Percentiles rank a stretch among this genome's conserved stretches.
Evolutionary conservation across 768 basidiomycete genomes (phyloP).

Genomic region (Cyclocybe cylindracea): DNA sequence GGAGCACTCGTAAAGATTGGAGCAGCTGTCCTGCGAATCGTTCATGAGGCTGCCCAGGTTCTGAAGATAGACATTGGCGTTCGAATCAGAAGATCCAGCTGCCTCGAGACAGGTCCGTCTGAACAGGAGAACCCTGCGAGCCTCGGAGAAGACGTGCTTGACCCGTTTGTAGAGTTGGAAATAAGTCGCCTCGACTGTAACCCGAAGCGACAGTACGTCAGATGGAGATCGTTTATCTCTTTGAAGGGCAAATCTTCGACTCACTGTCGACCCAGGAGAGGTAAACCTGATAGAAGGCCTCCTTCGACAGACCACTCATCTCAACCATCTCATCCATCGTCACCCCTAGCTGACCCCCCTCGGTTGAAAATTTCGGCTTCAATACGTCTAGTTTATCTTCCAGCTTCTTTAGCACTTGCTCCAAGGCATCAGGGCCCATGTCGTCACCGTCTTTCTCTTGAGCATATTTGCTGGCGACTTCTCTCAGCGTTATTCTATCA

Average conservation of each 20-base stretch:
- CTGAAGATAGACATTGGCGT: constrained; percentile 14
- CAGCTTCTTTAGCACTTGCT: constrained; percentile 47
- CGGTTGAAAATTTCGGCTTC: constrained; percentile 34
- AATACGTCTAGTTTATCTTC: constrained; percentile 51
- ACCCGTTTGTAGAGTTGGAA: constrained; percentile 86
- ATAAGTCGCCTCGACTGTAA: constrained; percentile 71
- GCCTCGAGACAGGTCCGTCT: constrained; percentile 61
- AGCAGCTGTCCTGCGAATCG: constrained; percentile 73
- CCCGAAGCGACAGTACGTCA: constrained; percentile 1
- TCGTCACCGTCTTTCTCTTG: constrained; percentile 49
- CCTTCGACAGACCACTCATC: constrained; percentile 56
- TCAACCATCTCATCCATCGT: constrained; percentile 75
- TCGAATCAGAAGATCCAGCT: constrained; percentile 21
- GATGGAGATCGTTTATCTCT: constrained; percentile 2
- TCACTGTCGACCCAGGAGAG: constrained; percentile 79
- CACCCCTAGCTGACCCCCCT: constrained; percentile 56
- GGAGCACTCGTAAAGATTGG: constrained; percentile 73
- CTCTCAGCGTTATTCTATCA: constrained; percentile 64
- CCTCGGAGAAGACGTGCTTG: constrained; percentile 81
- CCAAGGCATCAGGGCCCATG: constrained; percentile 46
- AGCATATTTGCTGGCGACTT: constrained; percentile 61
- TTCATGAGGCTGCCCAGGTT: constrained; percentile 76
- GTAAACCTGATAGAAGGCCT: constrained; percentile 65
- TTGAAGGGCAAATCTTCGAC: constrained; percentile 18
- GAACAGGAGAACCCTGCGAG: constrained; percentile 79